Percentiles rank a stretch among this genome's conserved stretches.
phyloP scores from a whole-genome alignment of 2,329 filamentous ascomycete species.

The Pyrenophora graminea region DNA sequence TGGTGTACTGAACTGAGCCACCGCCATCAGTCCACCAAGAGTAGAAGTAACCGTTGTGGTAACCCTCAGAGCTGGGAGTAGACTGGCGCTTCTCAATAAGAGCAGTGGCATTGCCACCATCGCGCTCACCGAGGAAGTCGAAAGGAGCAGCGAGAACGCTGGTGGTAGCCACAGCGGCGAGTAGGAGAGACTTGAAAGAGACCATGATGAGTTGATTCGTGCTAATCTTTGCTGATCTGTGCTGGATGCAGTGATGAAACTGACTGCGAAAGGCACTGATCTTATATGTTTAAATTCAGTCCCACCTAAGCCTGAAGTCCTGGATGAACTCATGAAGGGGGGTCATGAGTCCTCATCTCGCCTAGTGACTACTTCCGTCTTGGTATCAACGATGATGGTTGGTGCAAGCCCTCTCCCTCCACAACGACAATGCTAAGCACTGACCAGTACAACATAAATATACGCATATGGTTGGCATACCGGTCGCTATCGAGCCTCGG shows the following conservation, averaged over 20 bases:
- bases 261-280: conserved; percentile 1
- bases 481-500: background rate
- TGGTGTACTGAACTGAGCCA: conserved; percentile 29
- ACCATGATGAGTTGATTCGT: conserved; percentile 20
- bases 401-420: conserved; percentile 6
- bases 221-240: conserved; percentile 11
- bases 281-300: conserved; percentile 14
- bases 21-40: conserved; percentile 62
- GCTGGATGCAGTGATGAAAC: conserved; percentile 12
- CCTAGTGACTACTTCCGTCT: conserved; percentile 6
- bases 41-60: conserved; percentile 56
- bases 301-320: conserved; percentile 20
- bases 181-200: conserved; percentile 28
- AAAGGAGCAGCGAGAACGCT: conserved; percentile 22
- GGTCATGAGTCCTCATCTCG: conserved; percentile 12
- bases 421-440: conserved; percentile 2
- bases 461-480: conserved; percentile 1
- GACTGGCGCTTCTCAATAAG: conserved; percentile 22
- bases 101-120: conserved; percentile 24
- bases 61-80: conserved; percentile 55
- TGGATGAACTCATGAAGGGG: conserved; percentile 14
- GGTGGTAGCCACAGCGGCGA: conserved; percentile 23
- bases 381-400: conserved; percentile 8
- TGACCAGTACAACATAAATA: conserved; percentile 1
- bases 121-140: conserved; percentile 24